Evolutionary conservation across 139 green algal genomes (phyloP).

Genomic region (Haematococcus lacustris): DNA sequence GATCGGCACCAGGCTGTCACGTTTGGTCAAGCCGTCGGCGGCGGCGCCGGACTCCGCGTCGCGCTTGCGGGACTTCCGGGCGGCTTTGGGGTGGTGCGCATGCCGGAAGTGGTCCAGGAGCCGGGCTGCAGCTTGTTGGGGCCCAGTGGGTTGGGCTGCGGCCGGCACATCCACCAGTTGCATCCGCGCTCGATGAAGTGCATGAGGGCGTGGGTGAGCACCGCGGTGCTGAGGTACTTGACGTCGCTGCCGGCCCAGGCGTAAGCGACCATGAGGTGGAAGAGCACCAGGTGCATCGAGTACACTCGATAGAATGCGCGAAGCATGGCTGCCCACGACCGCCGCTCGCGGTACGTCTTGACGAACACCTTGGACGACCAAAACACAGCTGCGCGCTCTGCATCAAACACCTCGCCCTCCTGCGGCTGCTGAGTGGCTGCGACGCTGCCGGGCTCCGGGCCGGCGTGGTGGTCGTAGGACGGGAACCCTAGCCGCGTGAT

Average conservation of each 20-base stretch:
- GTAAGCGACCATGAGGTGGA: slow-evolving; percentile 6
- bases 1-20: too few species aligned
- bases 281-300: slow-evolving; percentile 13
- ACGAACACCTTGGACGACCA: slow-evolving; percentile 37
- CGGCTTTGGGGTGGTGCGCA: too few species aligned
- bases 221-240: slow-evolving; percentile 3
- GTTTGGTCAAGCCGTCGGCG: too few species aligned
- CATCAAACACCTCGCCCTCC: neutral
- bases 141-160: slow-evolving; percentile 9
- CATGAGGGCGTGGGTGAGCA: slow-evolving; percentile 23
- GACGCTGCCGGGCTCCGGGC: too few species aligned
- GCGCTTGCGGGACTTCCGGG: too few species aligned
- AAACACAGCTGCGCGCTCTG: slow-evolving; percentile 7
- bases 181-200: slow-evolving; percentile 23
- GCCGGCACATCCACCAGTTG: slow-evolving; percentile 37
- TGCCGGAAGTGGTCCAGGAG: neutral
- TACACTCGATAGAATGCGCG: slow-evolving; percentile 40
- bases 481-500: slow-evolving; percentile 13
- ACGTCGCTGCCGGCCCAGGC: slow-evolving; percentile 3
- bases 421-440: too few species aligned
- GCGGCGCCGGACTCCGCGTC: too few species aligned
- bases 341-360: slow-evolving; percentile 47
- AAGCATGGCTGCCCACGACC: slow-evolving; percentile 31
- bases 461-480: too few species aligned
- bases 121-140: neutral